Conservation (phyloP, 352 stramenopile species). For the Phytopythium cucurbitacearum region DNA sequence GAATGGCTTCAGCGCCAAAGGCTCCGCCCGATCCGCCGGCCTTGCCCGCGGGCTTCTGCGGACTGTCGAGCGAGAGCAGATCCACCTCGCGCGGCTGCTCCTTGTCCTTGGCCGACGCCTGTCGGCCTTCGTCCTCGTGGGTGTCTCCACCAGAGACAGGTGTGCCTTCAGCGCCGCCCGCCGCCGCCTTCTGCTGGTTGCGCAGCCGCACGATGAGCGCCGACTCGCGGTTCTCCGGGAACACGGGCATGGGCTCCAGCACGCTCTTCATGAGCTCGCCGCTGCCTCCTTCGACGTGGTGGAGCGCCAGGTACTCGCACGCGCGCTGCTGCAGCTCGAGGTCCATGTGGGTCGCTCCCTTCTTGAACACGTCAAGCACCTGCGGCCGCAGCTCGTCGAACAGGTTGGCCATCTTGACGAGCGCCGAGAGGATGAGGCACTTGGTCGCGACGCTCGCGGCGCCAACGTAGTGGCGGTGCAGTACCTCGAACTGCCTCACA, state of each 20-base stretch:
- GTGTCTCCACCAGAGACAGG: slow-evolving; percentile 10
- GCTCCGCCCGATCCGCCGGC: slow-evolving; percentile 11
- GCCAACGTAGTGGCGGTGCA: slow-evolving; percentile 94
- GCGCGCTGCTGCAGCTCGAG: slow-evolving; percentile 97
- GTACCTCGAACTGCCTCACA: slow-evolving; percentile 93
- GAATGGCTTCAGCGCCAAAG: slow-evolving; percentile 29
- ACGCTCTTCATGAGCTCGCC: slow-evolving; percentile 91
- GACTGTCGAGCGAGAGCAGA: slow-evolving; percentile 46
- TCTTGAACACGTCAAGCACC: slow-evolving; percentile 91
- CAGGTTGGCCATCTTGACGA: slow-evolving; percentile 94
- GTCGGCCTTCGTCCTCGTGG: slow-evolving; percentile 5
- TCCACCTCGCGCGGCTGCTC: slow-evolving; percentile 25
- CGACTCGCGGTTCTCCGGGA: slow-evolving; percentile 89
- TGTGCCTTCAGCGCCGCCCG: slow-evolving; percentile 3
- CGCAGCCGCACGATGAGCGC: slow-evolving; percentile 62
- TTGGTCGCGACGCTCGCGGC: slow-evolving; percentile 83
- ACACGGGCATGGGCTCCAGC: slow-evolving; percentile 96
- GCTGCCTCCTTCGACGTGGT: slow-evolving; percentile 47
- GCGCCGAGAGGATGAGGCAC: slow-evolving; percentile 93
- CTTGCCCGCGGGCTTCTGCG: slow-evolving; percentile 17
- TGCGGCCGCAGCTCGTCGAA: slow-evolving; percentile 84
- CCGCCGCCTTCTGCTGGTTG: slow-evolving; percentile 57
- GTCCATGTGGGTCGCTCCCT: slow-evolving; percentile 92
- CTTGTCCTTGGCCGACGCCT: slow-evolving; percentile 5
- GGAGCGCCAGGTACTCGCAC: slow-evolving; percentile 94